Evolutionary conservation across 805 yeast species (phyloP).

Genomic region (Lipomyces sp.): DNA sequence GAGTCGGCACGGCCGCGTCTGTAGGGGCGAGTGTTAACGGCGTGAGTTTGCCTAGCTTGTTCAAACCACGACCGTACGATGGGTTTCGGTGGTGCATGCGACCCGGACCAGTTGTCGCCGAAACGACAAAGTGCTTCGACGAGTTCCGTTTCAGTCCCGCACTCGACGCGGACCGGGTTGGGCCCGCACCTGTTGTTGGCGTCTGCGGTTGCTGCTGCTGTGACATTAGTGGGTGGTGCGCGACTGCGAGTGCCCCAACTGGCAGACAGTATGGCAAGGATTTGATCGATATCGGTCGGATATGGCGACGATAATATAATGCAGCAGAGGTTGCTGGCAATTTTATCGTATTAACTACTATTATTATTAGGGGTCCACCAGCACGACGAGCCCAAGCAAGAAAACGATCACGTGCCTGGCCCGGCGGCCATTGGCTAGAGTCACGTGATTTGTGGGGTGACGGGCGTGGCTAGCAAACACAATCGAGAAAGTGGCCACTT

Average conservation of each 20-base stretch:
- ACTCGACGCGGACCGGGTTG: conserved; percentile 14
- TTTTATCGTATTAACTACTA: too few species aligned
- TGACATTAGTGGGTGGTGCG: background rate
- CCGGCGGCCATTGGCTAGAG: background rate
- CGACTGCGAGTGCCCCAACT: conserved; percentile 1
- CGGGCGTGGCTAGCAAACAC: background rate
- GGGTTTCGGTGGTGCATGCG: conserved; percentile 32
- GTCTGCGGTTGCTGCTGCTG: conserved; percentile 7
- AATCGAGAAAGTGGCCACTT: background rate
- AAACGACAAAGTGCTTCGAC: conserved; percentile 35
- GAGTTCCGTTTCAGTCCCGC: conserved; percentile 19
- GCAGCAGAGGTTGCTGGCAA: too few species aligned
- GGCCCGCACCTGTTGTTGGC: conserved; percentile 3
- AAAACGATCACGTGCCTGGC: background rate
- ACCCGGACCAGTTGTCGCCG: conserved; percentile 9
- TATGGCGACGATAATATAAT: background rate
- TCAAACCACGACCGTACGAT: conserved; percentile 28
- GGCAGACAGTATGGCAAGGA: background rate
- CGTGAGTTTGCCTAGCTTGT: conserved; percentile 25
- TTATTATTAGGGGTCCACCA: background rate
- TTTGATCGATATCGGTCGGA: background rate
- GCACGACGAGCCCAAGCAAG: background rate
- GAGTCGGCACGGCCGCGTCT: conserved; percentile 9
- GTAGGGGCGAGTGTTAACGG: conserved; percentile 16
- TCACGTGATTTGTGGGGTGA: background rate